phyloP scores from a whole-genome alignment of 805 yeast species.

The Pichia exigua region DNA sequence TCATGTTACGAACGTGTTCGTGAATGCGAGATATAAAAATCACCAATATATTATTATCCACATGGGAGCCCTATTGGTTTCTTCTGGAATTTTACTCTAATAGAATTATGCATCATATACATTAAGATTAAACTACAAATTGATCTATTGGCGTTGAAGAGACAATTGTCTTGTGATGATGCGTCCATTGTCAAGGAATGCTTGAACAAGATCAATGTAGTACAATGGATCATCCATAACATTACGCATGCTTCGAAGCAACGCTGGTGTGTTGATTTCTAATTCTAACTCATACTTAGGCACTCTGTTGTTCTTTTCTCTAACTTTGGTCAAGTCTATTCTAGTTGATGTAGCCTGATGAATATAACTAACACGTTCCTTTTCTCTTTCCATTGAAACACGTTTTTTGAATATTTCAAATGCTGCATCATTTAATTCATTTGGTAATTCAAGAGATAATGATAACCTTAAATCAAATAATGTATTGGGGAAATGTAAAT shows the following conservation, averaged over 20 bases:
- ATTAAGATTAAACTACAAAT: not conserved
- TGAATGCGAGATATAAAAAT: not conserved
- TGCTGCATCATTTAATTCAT: constrained; percentile 43
- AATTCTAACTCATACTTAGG: constrained; percentile 29
- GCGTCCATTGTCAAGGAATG: constrained; percentile 38
- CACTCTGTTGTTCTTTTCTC: constrained; percentile 20
- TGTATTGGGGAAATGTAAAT: constrained; percentile 67
- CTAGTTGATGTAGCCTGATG: constrained; percentile 68
- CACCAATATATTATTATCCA: not conserved
- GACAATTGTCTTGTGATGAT: constrained; percentile 28
- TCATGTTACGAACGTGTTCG: not conserved
- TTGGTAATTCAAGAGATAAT: constrained; percentile 70
- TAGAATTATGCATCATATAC: not conserved
- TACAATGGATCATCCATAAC: constrained; percentile 32
- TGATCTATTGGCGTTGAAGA: constrained; percentile 13
- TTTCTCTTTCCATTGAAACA: constrained; percentile 50
- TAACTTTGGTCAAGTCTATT: constrained; percentile 64
- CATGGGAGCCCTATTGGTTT: not conserved
- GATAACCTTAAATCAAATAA: constrained; percentile 72
- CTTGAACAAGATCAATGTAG: constrained; percentile 38
- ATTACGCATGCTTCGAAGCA: constrained; percentile 24
- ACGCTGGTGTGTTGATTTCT: constrained; percentile 27
- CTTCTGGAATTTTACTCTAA: not conserved
- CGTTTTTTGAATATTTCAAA: constrained; percentile 45
- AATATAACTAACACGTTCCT: constrained; percentile 64